Evolutionary conservation across 495 filamentous ascomycete species (phyloP), one percentile per base, ranked within the genome.

Genomic region (Schizothecium vesticola): DNA sequence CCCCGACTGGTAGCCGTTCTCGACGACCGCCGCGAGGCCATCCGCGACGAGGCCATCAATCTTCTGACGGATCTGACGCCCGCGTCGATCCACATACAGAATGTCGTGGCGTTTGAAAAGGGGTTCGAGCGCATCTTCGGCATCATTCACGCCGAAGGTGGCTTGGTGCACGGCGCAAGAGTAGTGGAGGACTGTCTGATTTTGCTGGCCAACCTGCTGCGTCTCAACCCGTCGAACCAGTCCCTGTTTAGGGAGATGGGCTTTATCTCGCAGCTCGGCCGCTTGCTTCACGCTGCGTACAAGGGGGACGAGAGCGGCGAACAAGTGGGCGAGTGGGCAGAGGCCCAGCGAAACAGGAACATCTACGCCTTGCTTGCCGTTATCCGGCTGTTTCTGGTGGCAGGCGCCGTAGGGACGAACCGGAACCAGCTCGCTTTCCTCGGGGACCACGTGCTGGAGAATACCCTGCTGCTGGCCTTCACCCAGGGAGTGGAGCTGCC

Each of bases 161-260:
- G 88, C 11, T 79, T 99, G 65, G 88, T 85, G 8, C 87, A 92
- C 71, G 96, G 96, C 22, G 93, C 92, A n/a, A 91, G 94, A 63
- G 86, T 92, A 26, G 90, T 97, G 16, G 94, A 97, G 77, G 94
- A 99, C 78, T 97, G 95, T 71, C 83, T 99, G n/a, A 92, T 94
- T 51, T 82, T 99, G 63, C 84, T 98, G 21, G 92, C 92, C 31
- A 97, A 97, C 75, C 85, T 99, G 23, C 82, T 98, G n/a, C 87
- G 89, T 57, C 85, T 93, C 68, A 98, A 97, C 75, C 82, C 88
- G 24, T 92, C 94, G 24, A 99, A 98, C 75, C 96, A 98, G 77
- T 94, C 92, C 36, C 90, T 92, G 70, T 97, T 99, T 75, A 84
- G 95, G 61, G 96, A 99, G 76, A 94, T 91, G 43, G 93, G 92